phyloP scores from a whole-genome alignment of 2,329 filamentous ascomycete genomes.

The Pseudocercospora fijiensis region DNA sequence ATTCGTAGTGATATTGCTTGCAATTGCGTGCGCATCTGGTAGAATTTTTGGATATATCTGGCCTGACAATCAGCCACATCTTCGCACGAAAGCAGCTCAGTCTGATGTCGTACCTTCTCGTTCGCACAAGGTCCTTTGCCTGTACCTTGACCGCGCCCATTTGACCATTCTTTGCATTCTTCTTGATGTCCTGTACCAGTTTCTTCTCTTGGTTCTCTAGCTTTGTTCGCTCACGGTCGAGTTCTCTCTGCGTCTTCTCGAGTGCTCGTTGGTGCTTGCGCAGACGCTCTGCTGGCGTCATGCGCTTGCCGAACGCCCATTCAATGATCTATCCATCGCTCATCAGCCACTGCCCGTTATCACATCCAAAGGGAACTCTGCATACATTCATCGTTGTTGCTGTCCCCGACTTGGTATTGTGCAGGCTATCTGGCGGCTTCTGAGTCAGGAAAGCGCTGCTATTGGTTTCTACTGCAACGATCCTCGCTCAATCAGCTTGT shows the following conservation, averaged over 20 bases:
- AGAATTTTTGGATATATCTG: constrained; percentile 81
- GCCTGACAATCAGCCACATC: neutral
- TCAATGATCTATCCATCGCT: constrained; percentile 71
- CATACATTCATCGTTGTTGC: constrained; percentile 58
- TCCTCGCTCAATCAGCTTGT: neutral
- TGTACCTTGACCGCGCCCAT: constrained; percentile 99
- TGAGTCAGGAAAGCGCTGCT: neutral
- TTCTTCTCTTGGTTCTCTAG: constrained; percentile 99
- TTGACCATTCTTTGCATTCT: constrained; percentile 95
- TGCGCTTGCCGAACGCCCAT: constrained; percentile 99
- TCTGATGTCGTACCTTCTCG: constrained; percentile 67
- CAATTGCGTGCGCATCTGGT: constrained; percentile 93
- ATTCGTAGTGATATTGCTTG: constrained; percentile 94
- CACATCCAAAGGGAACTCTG: neutral
- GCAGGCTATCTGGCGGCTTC: neutral
- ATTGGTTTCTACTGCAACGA: neutral
- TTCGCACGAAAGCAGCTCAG: neutral
- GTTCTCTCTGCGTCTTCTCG: constrained; percentile 94
- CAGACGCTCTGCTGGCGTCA: constrained; percentile 90
- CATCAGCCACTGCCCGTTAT: neutral
- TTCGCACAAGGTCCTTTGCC: constrained; percentile 92
- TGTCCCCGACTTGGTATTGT: constrained; percentile 2
- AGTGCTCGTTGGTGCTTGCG: constrained; percentile 94
- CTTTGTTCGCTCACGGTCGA: constrained; percentile 92
- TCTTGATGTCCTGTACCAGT: constrained; percentile 91